Base-by-base conservation (phyloP, 2,329 filamentous ascomycete species). In the Epichloe gansuensis region DNA sequence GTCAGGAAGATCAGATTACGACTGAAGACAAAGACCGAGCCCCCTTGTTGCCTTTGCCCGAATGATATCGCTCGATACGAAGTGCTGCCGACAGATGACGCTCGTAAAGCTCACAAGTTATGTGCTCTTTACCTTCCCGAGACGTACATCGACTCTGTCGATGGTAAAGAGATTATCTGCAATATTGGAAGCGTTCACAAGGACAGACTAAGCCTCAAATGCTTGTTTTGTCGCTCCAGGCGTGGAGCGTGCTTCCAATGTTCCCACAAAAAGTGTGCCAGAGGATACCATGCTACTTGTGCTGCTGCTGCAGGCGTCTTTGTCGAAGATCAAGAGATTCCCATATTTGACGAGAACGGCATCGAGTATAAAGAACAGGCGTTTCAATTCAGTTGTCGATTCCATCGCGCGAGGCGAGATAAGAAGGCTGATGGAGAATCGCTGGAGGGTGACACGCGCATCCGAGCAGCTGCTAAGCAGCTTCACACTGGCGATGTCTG, bases 241-340 rank as follows among this genome's bases (percentile, higher is more conserved):
- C 87, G 86, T 53, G 93, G 93, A n/a, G 89, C 89, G 15, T 96
- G 91, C 70, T 94, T 98, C 71, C 91, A 97, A 67, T 98, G 93
- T 69, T 94, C 89, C 1, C 85, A 89, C 60, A 91, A 91, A 73
- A 97, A 95, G 67, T 98, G 93, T 62, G 86, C 88, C 4, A 78
- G 93, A 57, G 86, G 91, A 8, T 98, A 96, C 69, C 93, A 98
- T 66, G 88, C 91, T 15, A 97, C 91, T 1, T 98, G 93, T 65
- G 93, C 93, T 3, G 85, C 90, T 7, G 84, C 91, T 23, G 91
- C 91, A 38, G 93, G 93, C 53, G 90, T 96, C 2, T 87, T 95
- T 64, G 83, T 96, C 48, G 91, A 98, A 65, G 82, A 89, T 61
- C 88, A 88, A 34, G 82, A 89, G 38, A 83, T 95, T 34, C 87